Conservation (phyloP, 805 yeast genomes). For the Wilhelminamyces savonicus region DNA sequence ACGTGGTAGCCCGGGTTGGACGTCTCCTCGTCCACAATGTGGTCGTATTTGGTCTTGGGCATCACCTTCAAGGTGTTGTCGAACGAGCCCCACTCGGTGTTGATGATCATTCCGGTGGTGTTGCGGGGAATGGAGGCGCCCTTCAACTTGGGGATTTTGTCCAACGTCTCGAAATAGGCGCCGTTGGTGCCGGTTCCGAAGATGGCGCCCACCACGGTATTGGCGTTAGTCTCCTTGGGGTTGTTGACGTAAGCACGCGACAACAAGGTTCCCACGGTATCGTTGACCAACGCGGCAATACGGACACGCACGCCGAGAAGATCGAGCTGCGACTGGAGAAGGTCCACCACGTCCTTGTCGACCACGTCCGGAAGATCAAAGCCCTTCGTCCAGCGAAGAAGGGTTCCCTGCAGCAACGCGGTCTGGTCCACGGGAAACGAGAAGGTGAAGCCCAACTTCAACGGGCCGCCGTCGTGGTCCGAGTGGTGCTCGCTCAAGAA, state of each 20-base stretch:
- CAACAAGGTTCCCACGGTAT: constrained; percentile 90
- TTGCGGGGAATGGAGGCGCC: constrained; percentile 21
- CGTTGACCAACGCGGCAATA: constrained; percentile 89
- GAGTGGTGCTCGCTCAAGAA: constrained; percentile 67
- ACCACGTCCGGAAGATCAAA: constrained; percentile 81
- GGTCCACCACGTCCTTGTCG: constrained; percentile 72
- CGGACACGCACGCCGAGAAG: constrained; percentile 51
- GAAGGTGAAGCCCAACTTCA: constrained; percentile 89
- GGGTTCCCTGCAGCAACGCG: constrained; percentile 68
- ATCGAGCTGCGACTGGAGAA: constrained; percentile 67
- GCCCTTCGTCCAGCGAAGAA: constrained; percentile 96
- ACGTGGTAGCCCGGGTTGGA: constrained; percentile 83
- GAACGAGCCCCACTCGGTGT: constrained; percentile 98
- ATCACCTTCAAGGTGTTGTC: constrained; percentile 73
- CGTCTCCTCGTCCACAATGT: constrained; percentile 61
- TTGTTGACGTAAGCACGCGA: constrained; percentile 78
- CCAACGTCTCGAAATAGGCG: constrained; percentile 78
- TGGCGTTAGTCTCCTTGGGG: constrained; percentile 56
- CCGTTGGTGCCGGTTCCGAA: constrained; percentile 99
- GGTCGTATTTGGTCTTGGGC: constrained; percentile 77
- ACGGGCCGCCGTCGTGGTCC: constrained; percentile 25
- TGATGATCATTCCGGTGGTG: constrained; percentile 70
- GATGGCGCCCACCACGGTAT: constrained; percentile 81
- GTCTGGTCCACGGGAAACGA: constrained; percentile 90
- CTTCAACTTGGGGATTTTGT: constrained; percentile 69